Percentiles rank a stretch among this genome's conserved stretches.
Conservation (phyloP, 352 stramenopile species). For the Globisporangium apiculatum region DNA sequence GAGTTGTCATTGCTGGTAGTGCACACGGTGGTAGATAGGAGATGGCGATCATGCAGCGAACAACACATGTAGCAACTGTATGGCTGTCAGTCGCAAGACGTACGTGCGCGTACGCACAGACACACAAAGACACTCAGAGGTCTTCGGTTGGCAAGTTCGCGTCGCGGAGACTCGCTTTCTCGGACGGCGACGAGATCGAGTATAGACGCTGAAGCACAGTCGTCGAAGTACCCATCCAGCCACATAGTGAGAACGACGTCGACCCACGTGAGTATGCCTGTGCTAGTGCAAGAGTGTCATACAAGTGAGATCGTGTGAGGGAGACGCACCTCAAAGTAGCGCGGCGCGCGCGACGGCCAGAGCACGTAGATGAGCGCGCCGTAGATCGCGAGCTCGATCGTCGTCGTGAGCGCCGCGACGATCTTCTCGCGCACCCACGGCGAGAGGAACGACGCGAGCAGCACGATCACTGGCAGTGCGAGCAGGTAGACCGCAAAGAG, state of each 20-base stretch:
- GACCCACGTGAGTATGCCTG: background rate
- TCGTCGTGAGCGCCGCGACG: conserved; percentile 44
- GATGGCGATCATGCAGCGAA: too few species aligned
- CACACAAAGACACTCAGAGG: conserved; percentile 15
- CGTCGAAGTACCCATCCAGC: too few species aligned
- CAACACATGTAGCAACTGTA: too few species aligned
- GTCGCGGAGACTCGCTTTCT: conserved; percentile 60
- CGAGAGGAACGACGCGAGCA: conserved; percentile 65
- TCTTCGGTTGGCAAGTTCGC: conserved; percentile 58
- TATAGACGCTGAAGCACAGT: conserved; percentile 38
- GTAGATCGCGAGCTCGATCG: conserved; percentile 49
- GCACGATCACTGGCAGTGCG: conserved; percentile 57
- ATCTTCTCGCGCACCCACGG: conserved; percentile 77
- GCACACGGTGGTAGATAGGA: too few species aligned
- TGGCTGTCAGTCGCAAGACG: too few species aligned
- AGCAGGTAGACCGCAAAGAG: conserved; percentile 72
- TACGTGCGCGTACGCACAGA: background rate
- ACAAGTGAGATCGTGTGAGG: background rate
- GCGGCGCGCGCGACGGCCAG: conserved; percentile 58
- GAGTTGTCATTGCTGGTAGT: background rate
- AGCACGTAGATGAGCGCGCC: conserved; percentile 58
- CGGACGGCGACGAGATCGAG: conserved; percentile 57
- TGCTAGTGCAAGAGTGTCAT: background rate
- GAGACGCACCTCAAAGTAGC: conserved; percentile 66
- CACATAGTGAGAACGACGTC: too few species aligned